Evolutionary conservation across 495 filamentous ascomycete species (phyloP), one percentile per base, ranked within the genome.

Genomic region (Mycothermus thermophilus): DNA sequence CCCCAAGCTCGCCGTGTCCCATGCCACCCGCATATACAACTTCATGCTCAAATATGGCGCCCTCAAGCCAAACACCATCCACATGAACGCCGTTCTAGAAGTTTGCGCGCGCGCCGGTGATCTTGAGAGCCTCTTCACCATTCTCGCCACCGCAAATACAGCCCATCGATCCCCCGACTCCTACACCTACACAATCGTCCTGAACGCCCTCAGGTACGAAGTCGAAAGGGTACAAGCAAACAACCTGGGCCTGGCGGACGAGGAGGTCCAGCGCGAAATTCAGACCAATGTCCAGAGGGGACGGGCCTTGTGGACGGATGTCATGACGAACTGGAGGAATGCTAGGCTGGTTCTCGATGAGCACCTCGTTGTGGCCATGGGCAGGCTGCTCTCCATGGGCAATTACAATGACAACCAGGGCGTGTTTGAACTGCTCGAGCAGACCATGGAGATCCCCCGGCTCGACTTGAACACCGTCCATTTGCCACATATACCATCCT

Each of bases 21-120:
- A 74, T 32, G 80, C 83, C 0, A 41, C 80, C 12, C 59, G 66
- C 12, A 64, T 92, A 13, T 95, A 90, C 57, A 64, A 75, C 39
- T 77, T 73, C 27, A 79, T 94, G 62, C 58, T 62, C 23, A 59
- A 55, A 1, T 75, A 70, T 25, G 70, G 69, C 0, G 55, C 54
- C 2, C 57, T 88, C 32, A 58, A 72, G 39, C 80, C 75, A 1
- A 75, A 69, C 39, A 77, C 79, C 8, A 77, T 82, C 30, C 90
- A 96, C 49, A 74, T 77, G 30, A 95, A 97, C 53, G 83, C 85
- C 5, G 72, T 86, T 37, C 63, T 97, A 10, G 75, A 78, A 27
- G 79, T 85, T 3, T 95, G 87, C 49, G 69, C 72, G 17, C 63
- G 69, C 15, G 72, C 79, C 6, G 46, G 57, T 1, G 75, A 93